Evolutionary conservation across 495 filamentous ascomycete species (phyloP).

Genomic region (Penicillium ucsense): DNA sequence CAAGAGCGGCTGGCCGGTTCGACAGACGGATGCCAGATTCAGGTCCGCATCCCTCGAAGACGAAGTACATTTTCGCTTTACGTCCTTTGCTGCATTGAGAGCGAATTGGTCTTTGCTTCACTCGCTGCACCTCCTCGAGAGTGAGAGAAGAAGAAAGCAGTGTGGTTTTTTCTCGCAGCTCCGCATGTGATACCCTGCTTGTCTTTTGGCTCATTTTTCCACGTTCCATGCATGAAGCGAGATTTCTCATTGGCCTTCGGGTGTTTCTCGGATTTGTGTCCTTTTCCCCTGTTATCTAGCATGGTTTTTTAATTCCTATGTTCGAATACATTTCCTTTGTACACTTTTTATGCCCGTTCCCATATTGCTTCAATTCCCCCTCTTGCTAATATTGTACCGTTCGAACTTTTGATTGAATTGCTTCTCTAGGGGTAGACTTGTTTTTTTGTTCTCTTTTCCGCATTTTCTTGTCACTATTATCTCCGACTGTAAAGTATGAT

Average conservation of each 20-base stretch:
- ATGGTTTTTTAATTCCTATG: constrained; percentile 22
- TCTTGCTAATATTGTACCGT: background rate
- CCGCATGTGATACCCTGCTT: constrained; percentile 40
- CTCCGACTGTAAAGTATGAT: constrained; percentile 35
- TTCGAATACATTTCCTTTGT: constrained; percentile 30
- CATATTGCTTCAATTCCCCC: constrained; percentile 5
- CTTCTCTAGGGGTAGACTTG: background rate
- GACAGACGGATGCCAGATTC: too few relatives aligned
- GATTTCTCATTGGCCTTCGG: constrained; percentile 16
- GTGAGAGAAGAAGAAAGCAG: constrained; percentile 22
- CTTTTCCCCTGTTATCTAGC: constrained; percentile 19
- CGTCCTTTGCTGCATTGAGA: constrained; percentile 6
- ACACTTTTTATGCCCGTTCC: constrained; percentile 22
- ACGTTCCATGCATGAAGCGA: constrained; percentile 32
- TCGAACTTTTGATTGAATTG: background rate
- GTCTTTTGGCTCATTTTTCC: constrained; percentile 10
- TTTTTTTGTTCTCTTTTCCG: constrained; percentile 9
- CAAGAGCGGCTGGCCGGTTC: too few relatives aligned
- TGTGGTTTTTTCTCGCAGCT: constrained; percentile 30
- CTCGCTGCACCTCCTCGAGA: background rate
- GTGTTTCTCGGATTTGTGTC: constrained; percentile 13
- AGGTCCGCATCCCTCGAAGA: constrained; percentile 1
- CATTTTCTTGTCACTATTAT: constrained; percentile 32
- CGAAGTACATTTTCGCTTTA: constrained; percentile 16
- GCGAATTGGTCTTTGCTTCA: constrained; percentile 8